Base-by-base conservation (phyloP, 805 yeast genomes). In the Schwanniomyces sp. region DNA sequence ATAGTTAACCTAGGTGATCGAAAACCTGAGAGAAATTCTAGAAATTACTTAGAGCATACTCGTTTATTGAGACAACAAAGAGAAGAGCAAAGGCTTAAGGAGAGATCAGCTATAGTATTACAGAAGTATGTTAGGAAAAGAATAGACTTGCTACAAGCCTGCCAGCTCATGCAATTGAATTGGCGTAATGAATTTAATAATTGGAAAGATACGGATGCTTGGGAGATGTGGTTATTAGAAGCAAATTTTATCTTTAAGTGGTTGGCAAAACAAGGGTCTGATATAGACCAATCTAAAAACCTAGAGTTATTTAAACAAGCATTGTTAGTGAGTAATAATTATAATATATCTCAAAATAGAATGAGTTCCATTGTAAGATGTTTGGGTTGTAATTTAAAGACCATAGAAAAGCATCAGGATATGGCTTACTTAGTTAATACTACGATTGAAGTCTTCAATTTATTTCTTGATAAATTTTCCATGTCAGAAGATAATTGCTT, bases 41-140 rank as follows among this genome's bases (percentile, higher is more conserved):
- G 45, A 28, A 63, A 76, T 54, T 72, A 77, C 43, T 66, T 92
- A n/a, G 80, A 78, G 48, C 82, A 79, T 52, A 84, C 96, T 4
- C 80, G 81, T 54, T 68, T 69, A 34, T 90, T 88, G 51, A 74
- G 97, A 34, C 76, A 74, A 48, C 77, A 76, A 49, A 76, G 97
- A 48, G 91, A 87, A 48, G 62, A 69, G 28, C 76, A 69, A 12
- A 74, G 88, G 18, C 57, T 62, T 11, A 77, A 74, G 42, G 79
- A 75, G 34, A 69, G 64, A 32, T 79, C 88, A 1, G 82, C 82
- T 0, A 47, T 54, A 1, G 45, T 63, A 6, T 62, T 91, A 32
- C 92, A 86, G 58, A 56, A 70, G 2, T 59, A 69, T 10, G 69
- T 82, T 8, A 65, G 83, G 21, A 61, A 74, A 16, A 67, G 67